Base-by-base conservation (phyloP, 140 eudicot genomes). In the Oenanthe javanica region DNA sequence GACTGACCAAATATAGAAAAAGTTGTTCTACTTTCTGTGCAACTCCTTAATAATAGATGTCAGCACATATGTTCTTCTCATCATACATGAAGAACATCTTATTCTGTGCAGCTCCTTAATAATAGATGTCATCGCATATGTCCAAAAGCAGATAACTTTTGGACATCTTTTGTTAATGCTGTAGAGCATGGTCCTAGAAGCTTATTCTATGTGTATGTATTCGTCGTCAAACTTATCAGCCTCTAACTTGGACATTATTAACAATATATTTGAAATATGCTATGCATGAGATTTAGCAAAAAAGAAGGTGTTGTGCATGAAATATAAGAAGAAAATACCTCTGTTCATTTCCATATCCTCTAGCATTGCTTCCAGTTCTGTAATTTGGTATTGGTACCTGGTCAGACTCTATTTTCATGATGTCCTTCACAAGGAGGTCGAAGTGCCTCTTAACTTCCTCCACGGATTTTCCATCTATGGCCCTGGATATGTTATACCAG, bases 371-470 rank as follows among this genome's bases (percentile, higher is more conserved):
- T 67, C 74, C 74, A 38, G 46, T 31, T 13, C 74, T 27, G 74
- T 67, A 67, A 36, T 67, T 69, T 3, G 74, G 74, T 69, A 69
- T 0, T 14, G 74, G 74, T 36, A 69, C 74, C 74, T 69, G 74
- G 47, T 69, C 74, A 69, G 74, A 36, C 46, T 69, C 74, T 69
- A 69, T 69, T 69, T 69, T 69, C 47, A 69, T 69, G 74, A 69
- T 69, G 47, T 69, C 74, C 47, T 69, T 69, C 21, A 69, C 74
- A 15, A 69, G 74, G 11, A 69, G 74, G 74, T 69, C 74, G 0
- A 69, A 69, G 74, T 69, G 74, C 74, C 74, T 69, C 74, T 69
- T 69, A 69, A 69, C 74, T 12, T 69, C 74, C 47, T 69, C 74
- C 3, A 5, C 46, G 0, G 74, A 69, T 69, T 69, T 69, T 36